Evolutionary conservation across 805 yeast species (phyloP).

Genomic region (Lachancea thermotolerans): DNA sequence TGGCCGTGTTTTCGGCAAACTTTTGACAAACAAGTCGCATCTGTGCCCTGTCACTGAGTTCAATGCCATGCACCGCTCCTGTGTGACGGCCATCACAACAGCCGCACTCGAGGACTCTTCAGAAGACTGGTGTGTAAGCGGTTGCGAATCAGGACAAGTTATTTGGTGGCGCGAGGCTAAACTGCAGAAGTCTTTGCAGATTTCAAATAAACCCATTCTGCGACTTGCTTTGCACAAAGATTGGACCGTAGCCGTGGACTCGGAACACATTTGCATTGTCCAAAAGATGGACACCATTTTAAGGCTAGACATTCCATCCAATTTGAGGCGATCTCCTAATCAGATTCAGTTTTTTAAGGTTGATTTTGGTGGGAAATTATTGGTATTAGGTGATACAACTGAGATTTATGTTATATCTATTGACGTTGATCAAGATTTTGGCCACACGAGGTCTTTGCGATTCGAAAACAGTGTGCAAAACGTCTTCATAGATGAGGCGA

Average conservation of each 20-base stretch:
- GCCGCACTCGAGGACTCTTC: conserved; percentile 19
- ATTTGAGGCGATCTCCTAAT: conserved; percentile 1
- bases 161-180: conserved; percentile 32
- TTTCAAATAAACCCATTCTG: conserved; percentile 20
- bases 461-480: conserved; percentile 14
- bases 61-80: conserved; percentile 20
- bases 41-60: conserved; percentile 30
- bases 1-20: conserved; percentile 31
- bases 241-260: conserved; percentile 23
- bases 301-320: conserved; percentile 14
- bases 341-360: conserved; percentile 23
- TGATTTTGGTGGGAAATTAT: conserved; percentile 28
- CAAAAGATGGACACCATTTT: conserved; percentile 18
- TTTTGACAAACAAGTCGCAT: conserved; percentile 29
- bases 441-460: conserved; percentile 15
- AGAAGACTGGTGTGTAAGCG: conserved; percentile 28
- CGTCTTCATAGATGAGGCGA: conserved; percentile 22
- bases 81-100: conserved; percentile 29
- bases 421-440: conserved; percentile 20
- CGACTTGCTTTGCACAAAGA: conserved; percentile 19
- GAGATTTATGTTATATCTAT: conserved; percentile 20
- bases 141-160: conserved; percentile 28
- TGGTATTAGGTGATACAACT: conserved; percentile 20
- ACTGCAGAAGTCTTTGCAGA: conserved; percentile 10
- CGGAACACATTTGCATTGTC: conserved; percentile 20